Conservation (phyloP, 2,329 filamentous ascomycete species). For the Uncinocarpus reesii region DNA sequence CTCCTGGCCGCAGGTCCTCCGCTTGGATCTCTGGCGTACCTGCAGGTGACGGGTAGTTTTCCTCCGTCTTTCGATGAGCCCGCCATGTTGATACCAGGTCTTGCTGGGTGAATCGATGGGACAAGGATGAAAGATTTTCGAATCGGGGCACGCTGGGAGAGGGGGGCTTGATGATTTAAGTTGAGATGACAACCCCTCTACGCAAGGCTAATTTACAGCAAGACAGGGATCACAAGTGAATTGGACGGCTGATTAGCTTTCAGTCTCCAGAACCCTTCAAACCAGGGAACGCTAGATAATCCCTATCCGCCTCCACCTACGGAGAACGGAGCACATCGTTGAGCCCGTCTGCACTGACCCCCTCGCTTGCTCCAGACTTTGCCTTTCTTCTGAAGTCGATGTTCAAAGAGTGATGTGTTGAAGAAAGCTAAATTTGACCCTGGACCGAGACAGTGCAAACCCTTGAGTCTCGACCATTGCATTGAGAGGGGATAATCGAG, state of each 20-base stretch:
- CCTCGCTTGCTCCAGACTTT: background rate
- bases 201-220: no score
- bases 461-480: no score
- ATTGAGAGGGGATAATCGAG: no score
- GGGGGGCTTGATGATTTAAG: background rate
- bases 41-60: background rate
- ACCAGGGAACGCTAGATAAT: conserved; percentile 2
- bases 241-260: no score
- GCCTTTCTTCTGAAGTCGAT: no score
- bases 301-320: conserved; percentile 3
- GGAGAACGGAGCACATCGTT: background rate
- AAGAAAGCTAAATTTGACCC: no score
- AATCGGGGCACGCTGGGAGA: background rate
- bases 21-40: background rate
- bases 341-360: background rate
- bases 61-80: background rate
- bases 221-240: no score
- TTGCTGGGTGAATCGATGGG: background rate
- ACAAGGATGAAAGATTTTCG: background rate
- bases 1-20: background rate
- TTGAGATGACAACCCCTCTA: background rate
- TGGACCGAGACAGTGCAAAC: no score
- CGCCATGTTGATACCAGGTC: background rate
- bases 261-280: background rate
- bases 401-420: no score